Evolutionary conservation across 2,329 filamentous ascomycete species (phyloP), one percentile per base, ranked within the genome.

Genomic region (Paecilomyces niveus): DNA sequence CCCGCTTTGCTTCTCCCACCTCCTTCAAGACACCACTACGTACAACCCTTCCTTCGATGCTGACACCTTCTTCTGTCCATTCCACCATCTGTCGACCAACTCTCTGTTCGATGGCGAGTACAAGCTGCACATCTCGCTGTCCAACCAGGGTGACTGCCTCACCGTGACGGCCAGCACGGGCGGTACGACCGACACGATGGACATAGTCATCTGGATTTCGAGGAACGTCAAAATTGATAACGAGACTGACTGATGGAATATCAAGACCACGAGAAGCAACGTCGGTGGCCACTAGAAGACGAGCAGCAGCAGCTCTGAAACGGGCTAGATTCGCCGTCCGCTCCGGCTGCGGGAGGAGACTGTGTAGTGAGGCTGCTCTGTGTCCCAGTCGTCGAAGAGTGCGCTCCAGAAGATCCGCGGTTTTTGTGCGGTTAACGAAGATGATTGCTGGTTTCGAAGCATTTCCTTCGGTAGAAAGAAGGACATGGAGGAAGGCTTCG

Each of bases 191-290:
- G 55, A 97, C 93, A 11, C 94, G 86, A 78, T 99, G 94, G 64
- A 99, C 94, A 73, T 99, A 99, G 75, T 97, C 93, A 72, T 97
- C 92, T 2, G 93, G 91, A 70, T 97, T 91, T n/a, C 93, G 86
- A 0, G 94, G 94, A 0, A 99, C 85, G 71, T 99, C 94, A 75
- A 92, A 99, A 76, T 99, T 97, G 70, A 99, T 79, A 2, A 99
- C 94, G 15, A 97, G 76, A 57, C 84, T 88, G 6, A 97, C 93
- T 65, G 92, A 89, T 1, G 93, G 93, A 61, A 99, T 97, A 77
- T 99, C 94, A 3, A 99, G 84, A 81, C 94, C 94, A 73, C 94
- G 85, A 21, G 92, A 90, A 0, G 94, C 94, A 13, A 99, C 92
- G 71, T 99, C 94, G 0, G 94, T 99, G 1, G 94, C 93, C 10